These are phyloP conservation scores for Mycena latifolia DNA, from an alignment of 768 basidiomycete genomes.

Conservation along the genomic window DNA sequence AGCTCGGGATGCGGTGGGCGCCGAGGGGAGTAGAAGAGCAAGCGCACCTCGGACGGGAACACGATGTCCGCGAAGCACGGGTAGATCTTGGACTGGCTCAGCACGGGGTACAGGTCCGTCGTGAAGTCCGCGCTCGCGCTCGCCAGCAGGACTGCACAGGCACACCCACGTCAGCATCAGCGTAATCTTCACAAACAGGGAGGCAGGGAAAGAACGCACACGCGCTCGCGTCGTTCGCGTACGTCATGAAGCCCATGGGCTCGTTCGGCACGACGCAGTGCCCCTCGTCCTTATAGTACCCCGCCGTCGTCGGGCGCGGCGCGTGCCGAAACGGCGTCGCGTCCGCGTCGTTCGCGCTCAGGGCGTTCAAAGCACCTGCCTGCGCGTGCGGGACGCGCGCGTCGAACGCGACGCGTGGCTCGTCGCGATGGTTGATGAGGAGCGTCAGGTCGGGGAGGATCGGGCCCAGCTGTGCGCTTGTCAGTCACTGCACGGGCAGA, in stretches of 20 bases:
- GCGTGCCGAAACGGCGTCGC: conserved; percentile 15
- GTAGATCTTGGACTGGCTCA: conserved; percentile 32
- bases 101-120: conserved; percentile 34
- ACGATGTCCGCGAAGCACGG: conserved; percentile 36
- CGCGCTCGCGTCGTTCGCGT: conserved; percentile 26
- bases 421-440: conserved; percentile 39
- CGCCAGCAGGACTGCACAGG: conserved; percentile 29
- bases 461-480: background rate
- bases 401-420: conserved; percentile 39
- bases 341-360: conserved; percentile 11
- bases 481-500: background rate
- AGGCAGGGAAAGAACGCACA: conserved; percentile 18
- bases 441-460: conserved; percentile 27
- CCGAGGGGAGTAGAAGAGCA: too few relatives aligned
- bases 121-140: conserved; percentile 36
- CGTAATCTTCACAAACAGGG: too few relatives aligned
- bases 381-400: conserved; percentile 7
- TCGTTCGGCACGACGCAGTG: conserved; percentile 28
- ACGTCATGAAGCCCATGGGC: conserved; percentile 18
- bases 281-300: conserved; percentile 25
- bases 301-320: conserved; percentile 27
- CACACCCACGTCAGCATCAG: too few relatives aligned
- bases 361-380: background rate
- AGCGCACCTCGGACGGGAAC: conserved; percentile 29
- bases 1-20: background rate